These are phyloP conservation scores for Aplosporella prunicola DNA, from an alignment of 2,329 filamentous ascomycete genomes.

Conservation along the genomic window DNA sequence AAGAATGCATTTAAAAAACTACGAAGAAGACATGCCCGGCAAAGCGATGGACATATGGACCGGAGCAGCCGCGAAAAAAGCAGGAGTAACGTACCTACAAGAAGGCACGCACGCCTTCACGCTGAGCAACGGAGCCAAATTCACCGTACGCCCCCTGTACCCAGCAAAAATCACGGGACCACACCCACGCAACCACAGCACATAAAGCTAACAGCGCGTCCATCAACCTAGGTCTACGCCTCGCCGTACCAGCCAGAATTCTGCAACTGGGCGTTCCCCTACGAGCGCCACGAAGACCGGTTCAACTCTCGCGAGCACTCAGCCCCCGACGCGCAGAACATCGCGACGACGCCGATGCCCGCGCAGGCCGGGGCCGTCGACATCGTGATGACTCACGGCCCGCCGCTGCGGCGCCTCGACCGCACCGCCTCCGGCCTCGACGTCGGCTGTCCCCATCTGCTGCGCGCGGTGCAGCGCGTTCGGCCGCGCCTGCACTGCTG, in stretches of 20 bases:
- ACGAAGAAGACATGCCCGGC: slow-evolving; percentile 15
- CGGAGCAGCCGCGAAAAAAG: slow-evolving; percentile 31
- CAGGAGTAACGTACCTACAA: slow-evolving; percentile 46
- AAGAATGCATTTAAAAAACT: slow-evolving; percentile 19
- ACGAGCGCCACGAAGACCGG: slow-evolving; percentile 41
- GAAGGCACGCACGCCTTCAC: slow-evolving; percentile 42
- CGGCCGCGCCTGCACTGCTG: slow-evolving; percentile 51
- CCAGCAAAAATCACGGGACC: background rate
- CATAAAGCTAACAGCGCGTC: too few species aligned
- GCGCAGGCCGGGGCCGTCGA: slow-evolving; percentile 41
- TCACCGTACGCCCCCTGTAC: slow-evolving; percentile 28
- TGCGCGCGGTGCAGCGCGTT: slow-evolving; percentile 41
- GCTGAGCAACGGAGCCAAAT: slow-evolving; percentile 39
- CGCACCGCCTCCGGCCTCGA: slow-evolving; percentile 18
- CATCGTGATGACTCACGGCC: slow-evolving; percentile 53
- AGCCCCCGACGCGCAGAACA: slow-evolving; percentile 14
- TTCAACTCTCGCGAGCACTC: slow-evolving; percentile 35
- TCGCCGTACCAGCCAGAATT: slow-evolving; percentile 49
- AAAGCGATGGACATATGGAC: slow-evolving; percentile 35
- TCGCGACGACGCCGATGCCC: slow-evolving; percentile 18
- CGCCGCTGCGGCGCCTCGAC: slow-evolving; percentile 45
- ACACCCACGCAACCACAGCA: too few species aligned
- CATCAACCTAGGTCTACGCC: slow-evolving; percentile 38
- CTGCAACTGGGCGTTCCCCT: slow-evolving; percentile 47
- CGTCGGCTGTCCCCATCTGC: slow-evolving; percentile 48